Evolutionary conservation across 78 protist genomes (phyloP).

Genomic region (Cavenderia fasciculata): DNA sequence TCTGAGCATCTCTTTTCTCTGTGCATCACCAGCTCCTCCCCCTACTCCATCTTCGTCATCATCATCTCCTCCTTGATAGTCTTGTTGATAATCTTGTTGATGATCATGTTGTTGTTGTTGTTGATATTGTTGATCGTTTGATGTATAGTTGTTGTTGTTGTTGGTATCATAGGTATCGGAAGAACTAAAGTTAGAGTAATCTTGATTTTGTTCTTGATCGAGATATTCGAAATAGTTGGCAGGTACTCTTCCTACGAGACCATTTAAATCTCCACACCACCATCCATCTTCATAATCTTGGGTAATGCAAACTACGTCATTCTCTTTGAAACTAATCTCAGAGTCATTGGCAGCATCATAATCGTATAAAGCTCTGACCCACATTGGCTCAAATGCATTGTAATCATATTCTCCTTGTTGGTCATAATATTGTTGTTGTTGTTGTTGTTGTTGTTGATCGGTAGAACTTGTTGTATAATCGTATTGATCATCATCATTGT

Average conservation of each 20-base stretch:
- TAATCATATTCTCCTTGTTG: slow-evolving; percentile 9
- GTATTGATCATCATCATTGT: too few relatives aligned
- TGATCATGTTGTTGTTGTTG: slow-evolving; percentile 7
- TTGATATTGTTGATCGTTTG: neutral
- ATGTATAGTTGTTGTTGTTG: slow-evolving; percentile 12
- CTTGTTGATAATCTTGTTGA: neutral
- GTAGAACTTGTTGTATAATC: too few relatives aligned
- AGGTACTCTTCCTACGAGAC: slow-evolving; percentile 53
- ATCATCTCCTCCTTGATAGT: neutral
- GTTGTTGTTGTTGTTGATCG: too few relatives aligned
- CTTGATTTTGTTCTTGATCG: slow-evolving; percentile 21
- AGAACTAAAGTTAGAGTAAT: neutral
- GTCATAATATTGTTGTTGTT: neutral
- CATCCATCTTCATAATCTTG: slow-evolving; percentile 58
- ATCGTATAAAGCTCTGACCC: slow-evolving; percentile 68
- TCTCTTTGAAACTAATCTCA: slow-evolving; percentile 58
- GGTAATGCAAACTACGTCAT: slow-evolving; percentile 65
- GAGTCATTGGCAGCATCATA: slow-evolving; percentile 58
- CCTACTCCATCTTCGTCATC: neutral
- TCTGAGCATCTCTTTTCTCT: slow-evolving; percentile 30
- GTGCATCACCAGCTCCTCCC: neutral
- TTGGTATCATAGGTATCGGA: neutral
- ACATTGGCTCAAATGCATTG: slow-evolving; percentile 46
- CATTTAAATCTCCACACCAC: slow-evolving; percentile 74
- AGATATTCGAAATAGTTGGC: slow-evolving; percentile 70